Percentiles rank a stretch among this genome's conserved stretches.
phyloP scores from a whole-genome alignment of 2,329 filamentous ascomycete genomes.

The Penicillium psychrosexuale region DNA sequence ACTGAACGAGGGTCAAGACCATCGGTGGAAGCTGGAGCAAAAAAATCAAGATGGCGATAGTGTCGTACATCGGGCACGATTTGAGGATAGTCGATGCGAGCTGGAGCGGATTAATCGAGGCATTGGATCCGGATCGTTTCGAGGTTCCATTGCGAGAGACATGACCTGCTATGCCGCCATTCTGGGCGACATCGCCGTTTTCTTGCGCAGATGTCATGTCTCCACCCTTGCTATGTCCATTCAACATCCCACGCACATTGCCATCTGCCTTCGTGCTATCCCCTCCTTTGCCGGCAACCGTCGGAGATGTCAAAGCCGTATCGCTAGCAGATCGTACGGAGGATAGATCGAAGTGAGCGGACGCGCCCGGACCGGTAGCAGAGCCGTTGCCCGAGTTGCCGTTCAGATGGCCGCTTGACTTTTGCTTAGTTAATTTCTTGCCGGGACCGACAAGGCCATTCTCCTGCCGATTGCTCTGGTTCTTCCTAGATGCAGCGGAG shows the following conservation, averaged over 20 bases:
- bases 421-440: constrained; percentile 62
- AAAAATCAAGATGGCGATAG: constrained; percentile 93
- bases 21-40: constrained; percentile 88
- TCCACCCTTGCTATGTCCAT: constrained; percentile 36
- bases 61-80: constrained; percentile 88
- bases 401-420: constrained; percentile 56
- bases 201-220: constrained; percentile 38
- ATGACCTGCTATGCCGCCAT: constrained; percentile 30
- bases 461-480: constrained; percentile 74
- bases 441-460: constrained; percentile 79
- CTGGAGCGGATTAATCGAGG: constrained; percentile 67
- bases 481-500: constrained; percentile 51
- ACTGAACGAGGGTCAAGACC: constrained; percentile 82
- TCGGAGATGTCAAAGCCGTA: constrained; percentile 30
- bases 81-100: constrained; percentile 81
- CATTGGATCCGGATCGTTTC: constrained; percentile 36
- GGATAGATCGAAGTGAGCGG: constrained; percentile 41
- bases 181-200: constrained; percentile 30
- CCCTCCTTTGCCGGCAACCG: constrained; percentile 24
- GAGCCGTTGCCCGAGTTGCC: constrained; percentile 47
- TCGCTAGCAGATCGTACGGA: constrained; percentile 40
- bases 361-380: constrained; percentile 34
- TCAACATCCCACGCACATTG: constrained; percentile 35
- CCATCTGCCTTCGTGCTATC: constrained; percentile 35
- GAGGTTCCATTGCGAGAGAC: constrained; percentile 32